These are phyloP conservation scores for Puccinia triticina DNA, from an alignment of 1,284 basidiomycete species.

Conservation along the genomic window DNA sequence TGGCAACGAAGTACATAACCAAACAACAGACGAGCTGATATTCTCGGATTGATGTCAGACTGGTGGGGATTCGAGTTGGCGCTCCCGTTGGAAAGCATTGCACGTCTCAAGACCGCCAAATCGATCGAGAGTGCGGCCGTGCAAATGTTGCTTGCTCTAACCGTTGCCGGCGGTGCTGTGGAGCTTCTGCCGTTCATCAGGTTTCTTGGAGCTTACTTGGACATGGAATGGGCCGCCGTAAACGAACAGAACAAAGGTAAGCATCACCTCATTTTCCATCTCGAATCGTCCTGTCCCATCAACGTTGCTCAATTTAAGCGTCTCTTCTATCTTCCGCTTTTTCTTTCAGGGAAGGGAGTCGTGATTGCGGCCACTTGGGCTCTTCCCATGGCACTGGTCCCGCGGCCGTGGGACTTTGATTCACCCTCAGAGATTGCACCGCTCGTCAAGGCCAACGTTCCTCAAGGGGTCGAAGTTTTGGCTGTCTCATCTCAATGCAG, in stretches of 20 bases:
- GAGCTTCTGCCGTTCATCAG: slow-evolving; percentile 55
- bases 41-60: slow-evolving; percentile 13
- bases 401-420: slow-evolving; percentile 48
- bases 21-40: background rate
- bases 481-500: background rate
- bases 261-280: background rate
- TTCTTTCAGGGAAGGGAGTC: slow-evolving; percentile 53
- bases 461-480: background rate
- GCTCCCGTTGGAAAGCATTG: slow-evolving; percentile 53
- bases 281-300: no score
- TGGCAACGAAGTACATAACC: background rate
- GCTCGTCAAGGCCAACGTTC: background rate
- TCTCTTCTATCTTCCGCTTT: no score
- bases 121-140: slow-evolving; percentile 54
- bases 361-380: slow-evolving; percentile 58
- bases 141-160: slow-evolving; percentile 54
- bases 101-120: slow-evolving; percentile 47
- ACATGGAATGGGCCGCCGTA: slow-evolving; percentile 56
- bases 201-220: slow-evolving; percentile 55
- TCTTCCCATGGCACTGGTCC: slow-evolving; percentile 50
- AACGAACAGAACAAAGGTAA: slow-evolving; percentile 53
- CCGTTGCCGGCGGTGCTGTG: slow-evolving; percentile 54
- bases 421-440: background rate
- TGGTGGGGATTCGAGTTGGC: slow-evolving; percentile 58
- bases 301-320: no score